Conservation (phyloP, 23 red algal species). For the Gracilaria vermiculophylla region DNA sequence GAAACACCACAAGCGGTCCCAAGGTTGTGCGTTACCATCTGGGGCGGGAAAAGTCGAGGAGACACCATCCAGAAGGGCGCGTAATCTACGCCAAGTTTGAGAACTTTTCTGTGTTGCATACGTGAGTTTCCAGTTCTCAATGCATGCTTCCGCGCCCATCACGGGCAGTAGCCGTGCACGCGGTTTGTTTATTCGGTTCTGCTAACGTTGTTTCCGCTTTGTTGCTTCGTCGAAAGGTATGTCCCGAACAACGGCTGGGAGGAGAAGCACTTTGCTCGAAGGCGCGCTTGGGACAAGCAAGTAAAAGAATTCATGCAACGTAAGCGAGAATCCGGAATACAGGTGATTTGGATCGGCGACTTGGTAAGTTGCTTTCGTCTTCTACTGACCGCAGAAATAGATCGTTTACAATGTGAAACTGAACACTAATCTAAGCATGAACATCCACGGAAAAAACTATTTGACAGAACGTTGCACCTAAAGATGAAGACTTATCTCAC, state of each 20-base stretch:
- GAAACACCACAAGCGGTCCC: neutral
- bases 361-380: constrained; percentile 19
- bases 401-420: neutral
- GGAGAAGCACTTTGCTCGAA: constrained; percentile 15
- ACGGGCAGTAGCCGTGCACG: neutral
- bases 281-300: constrained; percentile 40
- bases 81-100: constrained; percentile 54
- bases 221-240: constrained; percentile 12
- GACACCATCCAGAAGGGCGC: constrained; percentile 40
- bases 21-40: constrained; percentile 33
- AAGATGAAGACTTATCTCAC: constrained; percentile 48
- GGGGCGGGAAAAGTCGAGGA: neutral
- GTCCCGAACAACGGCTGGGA: constrained; percentile 59
- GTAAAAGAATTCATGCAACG: constrained; percentile 28
- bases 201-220: neutral
- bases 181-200: too few relatives aligned
- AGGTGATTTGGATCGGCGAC: constrained; percentile 61
- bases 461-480: constrained; percentile 54
- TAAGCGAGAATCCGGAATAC: constrained; percentile 27
- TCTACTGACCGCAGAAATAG: neutral
- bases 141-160: neutral
- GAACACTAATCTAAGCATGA: neutral
- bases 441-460: neutral
- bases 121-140: constrained; percentile 11
- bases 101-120: constrained; percentile 49